Conservation (phyloP, 2,329 filamentous ascomycete species). For the Pseudocercospora fijiensis region DNA sequence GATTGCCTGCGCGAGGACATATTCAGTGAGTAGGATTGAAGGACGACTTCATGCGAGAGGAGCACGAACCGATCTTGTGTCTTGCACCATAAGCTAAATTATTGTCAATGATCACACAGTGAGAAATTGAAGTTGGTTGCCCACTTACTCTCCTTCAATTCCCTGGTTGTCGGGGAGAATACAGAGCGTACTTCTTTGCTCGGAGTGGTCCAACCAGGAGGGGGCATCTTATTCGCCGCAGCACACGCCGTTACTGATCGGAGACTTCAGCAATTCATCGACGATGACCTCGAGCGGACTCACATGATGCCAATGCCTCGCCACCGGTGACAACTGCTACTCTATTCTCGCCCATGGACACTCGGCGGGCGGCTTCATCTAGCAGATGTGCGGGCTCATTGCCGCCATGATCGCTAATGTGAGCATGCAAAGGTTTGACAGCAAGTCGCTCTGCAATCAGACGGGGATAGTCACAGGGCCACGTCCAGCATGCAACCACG, state of each 20-base stretch:
- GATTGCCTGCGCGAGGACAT: constrained; percentile 46
- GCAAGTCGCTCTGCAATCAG: constrained; percentile 53
- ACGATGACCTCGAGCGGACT: not conserved
- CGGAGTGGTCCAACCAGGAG: constrained; percentile 59
- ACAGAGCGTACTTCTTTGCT: constrained; percentile 50
- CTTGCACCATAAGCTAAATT: constrained; percentile 54
- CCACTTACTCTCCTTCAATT: constrained; percentile 36
- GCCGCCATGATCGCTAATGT: constrained; percentile 61
- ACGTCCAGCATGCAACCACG: constrained; percentile 64
- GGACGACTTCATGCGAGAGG: not conserved
- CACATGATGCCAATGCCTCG: constrained; percentile 63
- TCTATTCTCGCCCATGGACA: constrained; percentile 54
- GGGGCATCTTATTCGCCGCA: constrained; percentile 54
- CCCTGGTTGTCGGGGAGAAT: constrained; percentile 52
- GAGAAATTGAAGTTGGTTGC: not conserved
- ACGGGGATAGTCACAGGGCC: constrained; percentile 61
- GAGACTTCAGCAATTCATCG: not conserved
- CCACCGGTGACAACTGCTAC: constrained; percentile 63
- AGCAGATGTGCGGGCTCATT: constrained; percentile 62
- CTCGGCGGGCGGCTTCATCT: constrained; percentile 61
- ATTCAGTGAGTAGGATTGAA: not conserved
- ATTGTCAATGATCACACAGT: not conserved
- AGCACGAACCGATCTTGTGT: constrained; percentile 49
- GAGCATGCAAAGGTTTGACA: constrained; percentile 49
- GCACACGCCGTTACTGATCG: constrained; percentile 53